phyloP scores from a whole-genome alignment of 352 stramenopile species.

The Phytophthora cactorum region DNA sequence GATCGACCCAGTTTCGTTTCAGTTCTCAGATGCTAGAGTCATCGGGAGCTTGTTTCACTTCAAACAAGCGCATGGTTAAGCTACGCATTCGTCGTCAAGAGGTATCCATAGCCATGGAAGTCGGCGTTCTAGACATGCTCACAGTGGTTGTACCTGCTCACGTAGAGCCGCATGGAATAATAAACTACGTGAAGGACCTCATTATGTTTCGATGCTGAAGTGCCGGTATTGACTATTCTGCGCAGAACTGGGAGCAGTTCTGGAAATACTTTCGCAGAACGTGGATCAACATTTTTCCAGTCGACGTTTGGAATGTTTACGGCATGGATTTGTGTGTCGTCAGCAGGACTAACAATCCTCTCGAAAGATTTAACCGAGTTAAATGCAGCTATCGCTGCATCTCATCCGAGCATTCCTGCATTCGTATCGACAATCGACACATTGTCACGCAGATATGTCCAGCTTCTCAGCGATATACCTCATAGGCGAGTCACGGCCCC shows the following conservation, averaged over 20 bases:
- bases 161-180: neutral
- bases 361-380: neutral
- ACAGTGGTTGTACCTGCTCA: neutral
- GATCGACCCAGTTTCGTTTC: neutral
- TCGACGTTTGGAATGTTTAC: conserved; percentile 3
- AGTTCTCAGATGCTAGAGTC: neutral
- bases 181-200: neutral
- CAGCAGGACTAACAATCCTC: conserved; percentile 6
- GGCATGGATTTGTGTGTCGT: neutral
- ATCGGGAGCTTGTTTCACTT: conserved; percentile 1
- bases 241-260: neutral
- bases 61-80: neutral
- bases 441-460: neutral
- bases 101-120: neutral
- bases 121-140: neutral
- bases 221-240: neutral
- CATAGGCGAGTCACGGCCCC: too few relatives aligned
- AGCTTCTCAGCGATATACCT: neutral
- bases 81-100: neutral
- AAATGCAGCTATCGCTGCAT: neutral
- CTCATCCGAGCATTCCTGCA: neutral
- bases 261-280: conserved; percentile 1
- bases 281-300: conserved; percentile 2
- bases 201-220: neutral
- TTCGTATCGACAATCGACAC: neutral